Percentiles rank a stretch among this genome's conserved stretches.
These are phyloP conservation scores for Coniochaeta sp. DNA, from an alignment of 2,329 filamentous ascomycete genomes.

Conservation along the genomic window DNA sequence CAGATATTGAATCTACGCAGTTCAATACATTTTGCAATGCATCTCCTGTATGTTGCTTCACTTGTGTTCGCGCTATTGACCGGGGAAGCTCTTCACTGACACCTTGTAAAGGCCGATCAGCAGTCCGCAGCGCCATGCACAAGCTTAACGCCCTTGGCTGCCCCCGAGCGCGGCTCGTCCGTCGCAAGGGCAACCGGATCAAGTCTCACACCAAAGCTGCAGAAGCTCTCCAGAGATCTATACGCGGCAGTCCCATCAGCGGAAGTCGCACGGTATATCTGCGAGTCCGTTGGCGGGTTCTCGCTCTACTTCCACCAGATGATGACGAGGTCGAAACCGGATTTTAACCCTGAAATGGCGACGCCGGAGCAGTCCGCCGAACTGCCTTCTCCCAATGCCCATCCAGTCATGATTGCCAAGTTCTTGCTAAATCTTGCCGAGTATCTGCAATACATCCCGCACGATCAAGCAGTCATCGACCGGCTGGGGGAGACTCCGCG, in stretches of 20 bases:
- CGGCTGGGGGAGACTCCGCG: constrained; percentile 7
- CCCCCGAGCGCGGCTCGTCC: not conserved
- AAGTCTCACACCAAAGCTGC: not conserved
- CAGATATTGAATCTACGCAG: not conserved
- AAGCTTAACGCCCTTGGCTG: not conserved
- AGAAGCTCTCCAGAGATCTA: constrained; percentile 5
- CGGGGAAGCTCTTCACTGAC: not conserved
- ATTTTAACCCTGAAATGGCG: constrained; percentile 8
- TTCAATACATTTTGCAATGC: not conserved
- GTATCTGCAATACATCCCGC: constrained; percentile 24
- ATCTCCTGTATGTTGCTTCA: not conserved
- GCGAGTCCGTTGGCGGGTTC: constrained; percentile 2
- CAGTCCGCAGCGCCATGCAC: constrained; percentile 2
- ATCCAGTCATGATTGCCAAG: constrained; percentile 28
- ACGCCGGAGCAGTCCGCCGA: constrained; percentile 8
- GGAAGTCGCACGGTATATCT: constrained; percentile 10
- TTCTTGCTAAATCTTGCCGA: constrained; percentile 29
- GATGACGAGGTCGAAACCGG: constrained; percentile 13
- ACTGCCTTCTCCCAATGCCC: constrained; percentile 23
- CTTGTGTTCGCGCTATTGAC: not conserved
- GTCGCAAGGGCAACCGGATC: not conserved
- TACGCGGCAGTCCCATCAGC: constrained; percentile 10
- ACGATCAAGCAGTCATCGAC: constrained; percentile 12
- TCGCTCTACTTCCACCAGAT: constrained; percentile 16
- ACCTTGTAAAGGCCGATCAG: not conserved